Conservation (phyloP, 2,329 filamentous ascomycete species). For the Huntiella moniliformis region DNA sequence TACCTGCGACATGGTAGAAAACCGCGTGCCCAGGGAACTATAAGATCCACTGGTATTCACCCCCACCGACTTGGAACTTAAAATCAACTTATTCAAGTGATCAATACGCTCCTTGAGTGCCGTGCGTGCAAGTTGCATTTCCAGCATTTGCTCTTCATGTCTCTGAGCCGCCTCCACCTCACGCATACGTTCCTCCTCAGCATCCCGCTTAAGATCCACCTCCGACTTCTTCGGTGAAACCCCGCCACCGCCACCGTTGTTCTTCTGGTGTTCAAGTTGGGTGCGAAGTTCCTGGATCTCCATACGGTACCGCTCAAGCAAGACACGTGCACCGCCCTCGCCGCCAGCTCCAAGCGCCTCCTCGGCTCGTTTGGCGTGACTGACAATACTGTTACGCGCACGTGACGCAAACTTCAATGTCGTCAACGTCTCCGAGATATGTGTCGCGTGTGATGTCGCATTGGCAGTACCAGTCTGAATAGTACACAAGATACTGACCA, state of each 20-base stretch:
- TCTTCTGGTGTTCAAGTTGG: conserved; percentile 70
- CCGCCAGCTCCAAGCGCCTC: conserved; percentile 64
- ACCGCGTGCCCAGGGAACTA: conserved; percentile 43
- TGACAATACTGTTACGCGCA: conserved; percentile 95
- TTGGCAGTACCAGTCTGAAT: conserved; percentile 76
- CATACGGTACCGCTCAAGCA: conserved; percentile 82
- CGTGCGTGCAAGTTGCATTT: conserved; percentile 93
- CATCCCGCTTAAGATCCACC: conserved; percentile 41
- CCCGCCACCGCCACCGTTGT: conserved; percentile 34
- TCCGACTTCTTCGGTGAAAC: conserved; percentile 7
- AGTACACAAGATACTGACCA: conserved; percentile 94
- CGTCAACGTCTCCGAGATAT: conserved; percentile 79
- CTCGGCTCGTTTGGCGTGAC: conserved; percentile 85
- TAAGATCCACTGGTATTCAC: conserved; percentile 65
- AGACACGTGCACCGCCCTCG: conserved; percentile 71
- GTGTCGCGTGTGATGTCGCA: conserved; percentile 49
- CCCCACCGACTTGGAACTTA: conserved; percentile 88
- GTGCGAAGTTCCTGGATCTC: conserved; percentile 69
- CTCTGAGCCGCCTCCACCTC: conserved; percentile 68
- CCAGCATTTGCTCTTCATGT: conserved; percentile 92
- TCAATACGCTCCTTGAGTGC: conserved; percentile 95
- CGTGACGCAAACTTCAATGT: conserved; percentile 92
- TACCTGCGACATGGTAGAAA: conserved; percentile 43
- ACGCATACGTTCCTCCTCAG: conserved; percentile 52
- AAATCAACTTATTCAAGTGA: conserved; percentile 82